Base-by-base conservation (phyloP, 495 filamentous ascomycete species). In the Neurospora sp. region DNA sequence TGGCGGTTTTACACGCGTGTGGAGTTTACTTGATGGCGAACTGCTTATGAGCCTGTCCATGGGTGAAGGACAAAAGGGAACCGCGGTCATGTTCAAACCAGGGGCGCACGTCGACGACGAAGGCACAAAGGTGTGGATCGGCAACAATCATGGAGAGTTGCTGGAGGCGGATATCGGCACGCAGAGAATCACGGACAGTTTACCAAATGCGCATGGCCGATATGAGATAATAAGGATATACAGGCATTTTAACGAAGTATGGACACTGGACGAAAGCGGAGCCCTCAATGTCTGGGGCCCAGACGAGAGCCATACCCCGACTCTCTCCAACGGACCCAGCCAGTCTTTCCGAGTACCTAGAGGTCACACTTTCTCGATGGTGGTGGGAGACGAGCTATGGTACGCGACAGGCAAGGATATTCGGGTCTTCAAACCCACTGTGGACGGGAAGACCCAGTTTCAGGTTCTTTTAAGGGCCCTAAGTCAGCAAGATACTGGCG, bases 261-360 rank as follows among this genome's bases (percentile, higher is more conserved):
- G 96, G 96, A 94, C 94, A 3, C 77, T 98, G 16, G 96, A 98
- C 82, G 94, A 97, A 73, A 90, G 92, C 75, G 96, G 96, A 14
- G 93, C 91, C 46, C 84, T 99, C 27, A 89, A 93, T 73, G 88
- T 98, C 27, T 99, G 96, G 96, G 87, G 88, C 9, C 90, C 94
- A 23, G 93, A 95, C 80, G 88, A 90, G 62, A 86, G 86, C 12
- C 93, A 94, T 2, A 83, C 88, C 1, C 94, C 94, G 0, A 94
- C 87, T 74, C 82, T 99, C 27, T 85, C 88, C 70, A 88, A 89
- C 73, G 90, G 86, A 12, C 90, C 90, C 9, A 82, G 84, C 44
- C 86, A 88, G 70, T 86, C 89, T 78, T 90, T 89, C 77, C 88
- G 93, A 20, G 85, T 97, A 37, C 89, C 91, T 14, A 93, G 90